Evolutionary conservation across 805 yeast species (phyloP).

Genomic region (Candida oleophila): DNA sequence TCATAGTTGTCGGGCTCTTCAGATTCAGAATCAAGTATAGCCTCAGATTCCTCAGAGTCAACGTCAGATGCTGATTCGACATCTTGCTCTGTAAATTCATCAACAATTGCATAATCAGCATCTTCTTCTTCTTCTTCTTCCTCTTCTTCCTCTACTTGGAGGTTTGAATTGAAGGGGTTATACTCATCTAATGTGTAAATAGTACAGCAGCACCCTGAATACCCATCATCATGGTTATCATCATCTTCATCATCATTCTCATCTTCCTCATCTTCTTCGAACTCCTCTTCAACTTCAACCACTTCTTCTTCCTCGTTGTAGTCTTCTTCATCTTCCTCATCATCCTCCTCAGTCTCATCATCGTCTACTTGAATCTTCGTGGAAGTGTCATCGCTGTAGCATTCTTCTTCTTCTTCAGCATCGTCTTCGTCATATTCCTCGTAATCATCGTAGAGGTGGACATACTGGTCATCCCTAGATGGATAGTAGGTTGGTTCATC

Average conservation of each 20-base stretch:
- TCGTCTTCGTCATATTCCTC: neutral
- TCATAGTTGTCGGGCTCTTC: conserved; percentile 3
- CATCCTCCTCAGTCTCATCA: conserved; percentile 9
- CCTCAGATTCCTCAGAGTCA: conserved; percentile 1
- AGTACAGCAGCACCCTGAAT: conserved; percentile 14
- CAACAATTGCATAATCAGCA: neutral
- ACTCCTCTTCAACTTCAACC: conserved; percentile 2
- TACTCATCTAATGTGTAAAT: neutral
- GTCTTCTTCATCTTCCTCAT: conserved; percentile 7
- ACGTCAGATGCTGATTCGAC: neutral
- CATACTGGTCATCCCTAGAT: conserved; percentile 1
- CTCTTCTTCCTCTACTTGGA: no score
- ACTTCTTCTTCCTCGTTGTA: conserved; percentile 1
- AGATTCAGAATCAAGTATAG: neutral
- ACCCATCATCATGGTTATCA: conserved; percentile 9
- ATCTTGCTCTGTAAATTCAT: neutral
- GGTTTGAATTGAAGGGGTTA: no score
- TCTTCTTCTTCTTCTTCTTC: neutral
- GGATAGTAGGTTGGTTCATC: neutral
- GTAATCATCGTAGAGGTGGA: neutral
- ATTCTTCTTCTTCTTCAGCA: neutral
- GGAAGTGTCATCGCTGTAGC: neutral
- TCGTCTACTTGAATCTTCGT: conserved; percentile 2
- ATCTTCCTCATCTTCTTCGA: conserved; percentile 10
- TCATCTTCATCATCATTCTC: conserved; percentile 8